Evolutionary conservation across 345 rosid genomes (phyloP).

Genomic region (Linum lewisii): DNA sequence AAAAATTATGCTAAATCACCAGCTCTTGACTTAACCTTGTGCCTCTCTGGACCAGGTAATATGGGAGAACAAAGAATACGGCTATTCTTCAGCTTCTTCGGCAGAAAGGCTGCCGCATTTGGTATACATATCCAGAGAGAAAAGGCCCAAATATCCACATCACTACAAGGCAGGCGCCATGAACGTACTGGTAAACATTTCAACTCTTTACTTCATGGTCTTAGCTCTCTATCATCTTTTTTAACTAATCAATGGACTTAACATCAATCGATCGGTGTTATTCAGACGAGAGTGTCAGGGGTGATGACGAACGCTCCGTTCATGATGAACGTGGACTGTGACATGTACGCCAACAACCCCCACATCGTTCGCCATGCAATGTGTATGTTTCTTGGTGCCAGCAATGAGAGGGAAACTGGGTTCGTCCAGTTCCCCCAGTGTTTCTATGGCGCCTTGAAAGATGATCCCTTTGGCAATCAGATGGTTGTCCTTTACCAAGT

Average conservation of each 20-base stretch:
- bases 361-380: constrained; percentile 36
- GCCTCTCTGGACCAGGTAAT: constrained; percentile 26
- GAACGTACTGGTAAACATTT: constrained; percentile 51
- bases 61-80: constrained; percentile 33
- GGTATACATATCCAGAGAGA: constrained; percentile 59
- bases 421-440: constrained; percentile 49
- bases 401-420: constrained; percentile 17
- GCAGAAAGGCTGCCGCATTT: constrained; percentile 41
- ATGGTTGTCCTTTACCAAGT: constrained; percentile 17
- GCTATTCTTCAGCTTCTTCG: not conserved
- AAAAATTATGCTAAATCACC: not conserved
- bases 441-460: constrained; percentile 29
- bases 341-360: constrained; percentile 54
- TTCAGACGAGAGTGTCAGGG: constrained; percentile 59
- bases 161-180: constrained; percentile 72
- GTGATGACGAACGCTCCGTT: constrained; percentile 61
- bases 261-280: not conserved
- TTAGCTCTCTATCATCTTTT: not conserved
- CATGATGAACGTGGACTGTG: constrained; percentile 76
- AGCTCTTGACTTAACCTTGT: not conserved
- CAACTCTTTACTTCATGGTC: not conserved
- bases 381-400: constrained; percentile 32
- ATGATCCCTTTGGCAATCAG: constrained; percentile 33
- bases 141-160: constrained; percentile 40
- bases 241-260: not conserved